phyloP scores from a whole-genome alignment of 2,329 filamentous ascomycete genomes.

The Alternaria sp. region DNA sequence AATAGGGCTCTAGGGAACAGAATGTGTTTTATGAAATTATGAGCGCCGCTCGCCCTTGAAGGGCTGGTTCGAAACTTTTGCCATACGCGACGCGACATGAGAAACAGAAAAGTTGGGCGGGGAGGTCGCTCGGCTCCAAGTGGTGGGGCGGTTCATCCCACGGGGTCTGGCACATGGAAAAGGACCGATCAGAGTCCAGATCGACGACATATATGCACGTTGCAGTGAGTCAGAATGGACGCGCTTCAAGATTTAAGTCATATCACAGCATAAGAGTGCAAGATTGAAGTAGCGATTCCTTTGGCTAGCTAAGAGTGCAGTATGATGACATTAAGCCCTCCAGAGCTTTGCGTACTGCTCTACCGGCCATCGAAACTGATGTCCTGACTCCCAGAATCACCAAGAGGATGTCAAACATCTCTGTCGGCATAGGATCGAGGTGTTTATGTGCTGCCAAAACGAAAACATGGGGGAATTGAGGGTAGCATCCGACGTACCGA shows the following conservation, averaged over 20 bases:
- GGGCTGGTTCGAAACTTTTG: conserved; percentile 2
- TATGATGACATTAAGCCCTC: conserved; percentile 28
- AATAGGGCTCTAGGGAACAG: not conserved
- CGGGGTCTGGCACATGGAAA: conserved; percentile 15
- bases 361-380: conserved; percentile 20
- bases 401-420: conserved; percentile 32
- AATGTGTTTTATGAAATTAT: not conserved
- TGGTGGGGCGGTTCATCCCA: conserved; percentile 18
- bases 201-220: conserved; percentile 1
- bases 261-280: not conserved
- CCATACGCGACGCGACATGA: conserved; percentile 5
- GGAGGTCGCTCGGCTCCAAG: conserved; percentile 9
- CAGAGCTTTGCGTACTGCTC: conserved; percentile 28
- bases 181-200: conserved; percentile 10
- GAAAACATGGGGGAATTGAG: conserved; percentile 44
- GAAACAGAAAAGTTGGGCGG: conserved; percentile 17
- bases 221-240: not conserved
- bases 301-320: conserved; percentile 42
- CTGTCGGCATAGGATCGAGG: conserved; percentile 29
- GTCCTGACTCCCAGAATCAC: conserved; percentile 28
- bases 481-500: conserved; percentile 42
- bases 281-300: conserved; percentile 36
- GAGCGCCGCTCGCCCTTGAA: not conserved
- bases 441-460: conserved; percentile 39
- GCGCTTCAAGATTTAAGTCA: not conserved